Evolutionary conservation across 2,329 filamentous ascomycete genomes (phyloP).

Genomic region (Podosphaera fusca): DNA sequence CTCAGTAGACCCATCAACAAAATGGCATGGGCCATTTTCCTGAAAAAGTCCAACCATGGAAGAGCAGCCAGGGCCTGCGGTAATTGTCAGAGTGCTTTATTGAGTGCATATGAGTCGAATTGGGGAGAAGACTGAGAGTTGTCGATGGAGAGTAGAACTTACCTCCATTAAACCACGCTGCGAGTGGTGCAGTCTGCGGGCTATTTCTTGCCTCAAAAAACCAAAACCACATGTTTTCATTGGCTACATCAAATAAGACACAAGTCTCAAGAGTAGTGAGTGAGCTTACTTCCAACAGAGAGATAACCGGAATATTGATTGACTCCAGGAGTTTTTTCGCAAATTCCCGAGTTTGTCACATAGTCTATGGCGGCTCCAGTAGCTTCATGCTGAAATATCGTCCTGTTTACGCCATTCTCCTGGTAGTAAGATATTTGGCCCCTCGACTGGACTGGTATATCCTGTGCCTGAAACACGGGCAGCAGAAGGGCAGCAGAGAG

Average conservation of each 20-base stretch:
- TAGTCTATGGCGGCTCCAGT: conserved; percentile 23
- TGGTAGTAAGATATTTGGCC: conserved; percentile 16
- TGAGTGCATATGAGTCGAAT: too few species aligned
- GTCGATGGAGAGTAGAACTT: background rate
- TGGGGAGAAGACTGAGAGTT: too few species aligned
- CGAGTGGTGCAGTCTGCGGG: conserved; percentile 22
- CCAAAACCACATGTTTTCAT: conserved; percentile 18
- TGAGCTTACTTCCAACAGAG: conserved; percentile 18
- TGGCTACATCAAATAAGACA: conserved; percentile 4
- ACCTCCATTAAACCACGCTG: conserved; percentile 23
- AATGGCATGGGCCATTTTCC: conserved; percentile 22
- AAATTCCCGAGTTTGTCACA: conserved; percentile 27
- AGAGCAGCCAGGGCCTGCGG: conserved; percentile 19
- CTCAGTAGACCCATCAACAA: conserved; percentile 19
- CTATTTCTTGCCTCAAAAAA: conserved; percentile 35
- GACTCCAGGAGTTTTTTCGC: conserved; percentile 26
- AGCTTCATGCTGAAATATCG: conserved; percentile 24
- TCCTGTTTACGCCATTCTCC: conserved; percentile 20
- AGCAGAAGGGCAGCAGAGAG: too few species aligned
- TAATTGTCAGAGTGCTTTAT: background rate
- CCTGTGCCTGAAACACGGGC: too few species aligned
- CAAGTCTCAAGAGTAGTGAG: conserved; percentile 11
- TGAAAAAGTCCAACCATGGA: conserved; percentile 39
- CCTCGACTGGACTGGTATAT: background rate
- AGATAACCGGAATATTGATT: conserved; percentile 29